Evolutionary conservation across 352 stramenopile species (phyloP).

Genomic region (Blastocystis sp.): DNA sequence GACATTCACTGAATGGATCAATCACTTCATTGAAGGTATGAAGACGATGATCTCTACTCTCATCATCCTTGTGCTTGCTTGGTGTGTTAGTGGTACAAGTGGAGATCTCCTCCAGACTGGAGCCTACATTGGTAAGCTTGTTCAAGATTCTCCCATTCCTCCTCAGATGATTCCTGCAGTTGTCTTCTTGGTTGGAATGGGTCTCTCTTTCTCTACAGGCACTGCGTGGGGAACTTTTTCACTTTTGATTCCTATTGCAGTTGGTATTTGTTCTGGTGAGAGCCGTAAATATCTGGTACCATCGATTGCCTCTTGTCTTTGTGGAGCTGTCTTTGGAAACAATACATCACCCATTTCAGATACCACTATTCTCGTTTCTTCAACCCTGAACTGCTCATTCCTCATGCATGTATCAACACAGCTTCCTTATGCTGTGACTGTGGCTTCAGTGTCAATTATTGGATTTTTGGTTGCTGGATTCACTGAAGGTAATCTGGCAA

Average conservation of each 20-base stretch:
- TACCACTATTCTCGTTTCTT: constrained; percentile 83
- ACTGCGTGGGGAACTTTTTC: constrained; percentile 85
- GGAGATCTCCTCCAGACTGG: constrained; percentile 54
- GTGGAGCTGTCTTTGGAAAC: constrained; percentile 82
- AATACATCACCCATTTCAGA: constrained; percentile 84
- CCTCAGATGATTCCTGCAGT: constrained; percentile 80
- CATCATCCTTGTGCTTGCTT: constrained; percentile 61
- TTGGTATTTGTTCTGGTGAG: constrained; percentile 77
- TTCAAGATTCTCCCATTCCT: constrained; percentile 76
- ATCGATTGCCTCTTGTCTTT: constrained; percentile 83
- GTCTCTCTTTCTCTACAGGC: constrained; percentile 84
- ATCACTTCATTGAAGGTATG: constrained; percentile 64
- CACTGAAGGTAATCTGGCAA: neutral
- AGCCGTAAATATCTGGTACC: constrained; percentile 80
- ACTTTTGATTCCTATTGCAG: constrained; percentile 85
- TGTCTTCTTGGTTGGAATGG: constrained; percentile 80
- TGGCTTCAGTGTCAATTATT: constrained; percentile 71
- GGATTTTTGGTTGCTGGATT: constrained; percentile 43
- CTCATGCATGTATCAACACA: constrained; percentile 74
- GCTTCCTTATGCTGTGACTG: constrained; percentile 77
- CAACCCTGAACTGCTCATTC: constrained; percentile 77
- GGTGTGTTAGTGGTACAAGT: constrained; percentile 23
- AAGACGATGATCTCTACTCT: constrained; percentile 65
- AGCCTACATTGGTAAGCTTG: constrained; percentile 60
- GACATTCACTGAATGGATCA: constrained; percentile 60